Conservation (phyloP, 352 stramenopile genomes). For the Phytophthora crassamura region DNA sequence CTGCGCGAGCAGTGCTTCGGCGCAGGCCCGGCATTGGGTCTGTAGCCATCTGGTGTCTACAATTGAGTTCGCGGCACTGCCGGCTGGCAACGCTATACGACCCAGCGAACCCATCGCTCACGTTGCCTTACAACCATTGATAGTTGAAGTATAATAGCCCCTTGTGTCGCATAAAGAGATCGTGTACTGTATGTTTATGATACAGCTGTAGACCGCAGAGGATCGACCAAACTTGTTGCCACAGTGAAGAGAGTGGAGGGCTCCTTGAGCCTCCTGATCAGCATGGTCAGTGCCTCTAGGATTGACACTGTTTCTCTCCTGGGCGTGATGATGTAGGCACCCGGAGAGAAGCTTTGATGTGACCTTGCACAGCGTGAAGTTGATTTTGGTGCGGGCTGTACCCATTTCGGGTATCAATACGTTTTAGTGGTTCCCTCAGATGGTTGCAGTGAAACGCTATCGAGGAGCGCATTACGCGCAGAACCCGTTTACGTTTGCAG, state of each 20-base stretch:
- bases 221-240: slow-evolving; percentile 3
- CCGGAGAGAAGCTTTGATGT: neutral
- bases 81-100: too few species aligned
- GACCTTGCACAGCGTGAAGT: neutral
- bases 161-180: neutral
- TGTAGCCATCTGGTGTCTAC: too few species aligned
- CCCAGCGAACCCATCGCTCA: too few species aligned
- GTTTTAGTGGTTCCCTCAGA: neutral
- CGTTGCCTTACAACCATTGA: too few species aligned
- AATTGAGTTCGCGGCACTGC: too few species aligned
- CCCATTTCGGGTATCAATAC: neutral
- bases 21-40: too few species aligned
- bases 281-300: neutral
- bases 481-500: neutral
- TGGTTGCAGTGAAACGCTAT: neutral
- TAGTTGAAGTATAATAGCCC: too few species aligned
- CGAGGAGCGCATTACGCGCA: neutral
- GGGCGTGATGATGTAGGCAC: neutral
- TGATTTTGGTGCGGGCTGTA: too few species aligned
- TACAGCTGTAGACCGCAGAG: neutral
- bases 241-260: neutral
- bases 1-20: too few species aligned
- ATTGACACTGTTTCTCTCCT: neutral
- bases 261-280: neutral
- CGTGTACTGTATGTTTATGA: neutral